phyloP scores from a whole-genome alignment of 1,284 basidiomycete genomes.

The Pseudozyma hubeiensis region DNA sequence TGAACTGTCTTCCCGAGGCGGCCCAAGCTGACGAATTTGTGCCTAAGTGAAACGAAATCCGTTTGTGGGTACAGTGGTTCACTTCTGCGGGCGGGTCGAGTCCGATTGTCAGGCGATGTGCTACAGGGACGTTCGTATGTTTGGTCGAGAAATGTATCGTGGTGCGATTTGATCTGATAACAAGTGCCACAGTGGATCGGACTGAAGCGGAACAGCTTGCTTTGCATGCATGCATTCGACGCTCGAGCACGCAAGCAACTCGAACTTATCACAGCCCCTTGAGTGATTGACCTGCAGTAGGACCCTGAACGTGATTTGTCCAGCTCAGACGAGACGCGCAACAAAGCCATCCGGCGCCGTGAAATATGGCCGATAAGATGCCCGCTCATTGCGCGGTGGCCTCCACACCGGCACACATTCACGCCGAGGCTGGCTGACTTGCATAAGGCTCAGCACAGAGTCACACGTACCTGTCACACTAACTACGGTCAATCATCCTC shows the following conservation, averaged over 20 bases:
- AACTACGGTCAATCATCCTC: too few species aligned
- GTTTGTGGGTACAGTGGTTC: too few species aligned
- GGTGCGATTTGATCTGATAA: constrained; percentile 10
- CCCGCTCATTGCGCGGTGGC: constrained; percentile 2
- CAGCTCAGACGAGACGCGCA: constrained; percentile 10
- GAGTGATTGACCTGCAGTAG: not conserved
- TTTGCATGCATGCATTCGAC: constrained; percentile 4
- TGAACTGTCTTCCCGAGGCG: too few species aligned
- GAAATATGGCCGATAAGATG: constrained; percentile 14
- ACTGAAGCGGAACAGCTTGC: too few species aligned
- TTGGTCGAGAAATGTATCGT: too few species aligned
- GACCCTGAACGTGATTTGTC: not conserved
- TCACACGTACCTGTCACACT: not conserved
- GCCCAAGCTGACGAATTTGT: too few species aligned
- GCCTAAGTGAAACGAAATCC: too few species aligned
- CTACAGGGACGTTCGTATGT: too few species aligned
- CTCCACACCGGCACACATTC: constrained; percentile 21
- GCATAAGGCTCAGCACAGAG: not conserved
- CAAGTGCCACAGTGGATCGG: not conserved
- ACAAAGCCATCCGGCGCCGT: not conserved
- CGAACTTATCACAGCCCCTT: too few species aligned
- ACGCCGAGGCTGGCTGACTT: not conserved
- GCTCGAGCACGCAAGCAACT: constrained; percentile 5
- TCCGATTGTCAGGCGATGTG: too few species aligned
- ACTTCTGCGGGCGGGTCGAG: too few species aligned